phyloP scores from a whole-genome alignment of 164 flowering plant species.

The Dillenia suffruticosa region DNA sequence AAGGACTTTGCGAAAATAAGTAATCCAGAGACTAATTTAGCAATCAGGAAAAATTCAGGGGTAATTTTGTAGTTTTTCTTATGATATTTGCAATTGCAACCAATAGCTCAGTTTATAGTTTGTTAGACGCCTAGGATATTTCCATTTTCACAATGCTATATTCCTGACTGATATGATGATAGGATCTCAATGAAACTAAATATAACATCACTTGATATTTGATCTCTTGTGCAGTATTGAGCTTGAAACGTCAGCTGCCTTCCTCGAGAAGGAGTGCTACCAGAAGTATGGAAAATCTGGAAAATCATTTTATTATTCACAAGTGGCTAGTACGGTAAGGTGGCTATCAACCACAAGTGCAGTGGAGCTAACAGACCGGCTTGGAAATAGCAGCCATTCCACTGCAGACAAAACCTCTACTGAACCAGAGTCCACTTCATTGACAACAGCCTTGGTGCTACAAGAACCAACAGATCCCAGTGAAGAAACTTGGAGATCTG shows the following conservation, averaged over 20 bases:
- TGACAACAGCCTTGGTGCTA: conserved; percentile 10
- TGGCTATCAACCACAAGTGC: conserved; percentile 59
- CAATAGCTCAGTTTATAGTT: too few species aligned
- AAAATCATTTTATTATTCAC: conserved; percentile 77
- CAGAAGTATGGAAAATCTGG: conserved; percentile 66
- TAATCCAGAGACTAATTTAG: too few species aligned
- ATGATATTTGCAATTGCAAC: too few species aligned
- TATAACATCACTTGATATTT: background rate
- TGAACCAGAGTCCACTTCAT: conserved; percentile 8
- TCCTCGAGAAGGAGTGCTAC: conserved; percentile 76
- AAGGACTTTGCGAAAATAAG: too few species aligned
- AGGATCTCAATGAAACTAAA: too few species aligned
- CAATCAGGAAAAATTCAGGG: too few species aligned
- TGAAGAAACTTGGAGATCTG: conserved; percentile 2
- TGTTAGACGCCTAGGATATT: too few species aligned
- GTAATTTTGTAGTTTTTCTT: too few species aligned
- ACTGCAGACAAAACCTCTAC: conserved; percentile 1
- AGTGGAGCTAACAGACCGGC: conserved; percentile 39
- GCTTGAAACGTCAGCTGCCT: conserved; percentile 39
- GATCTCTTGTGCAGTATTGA: conserved; percentile 43
- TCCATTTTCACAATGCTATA: too few species aligned
- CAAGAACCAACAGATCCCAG: conserved; percentile 8
- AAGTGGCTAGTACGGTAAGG: conserved; percentile 71
- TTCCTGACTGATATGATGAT: too few species aligned
- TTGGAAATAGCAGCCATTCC: conserved; percentile 17